A percentile compares a stretch with the other conserved stretches of the same genome.
Conservation (phyloP, 208 protist species). For the Trypanosoma cruzi region DNA sequence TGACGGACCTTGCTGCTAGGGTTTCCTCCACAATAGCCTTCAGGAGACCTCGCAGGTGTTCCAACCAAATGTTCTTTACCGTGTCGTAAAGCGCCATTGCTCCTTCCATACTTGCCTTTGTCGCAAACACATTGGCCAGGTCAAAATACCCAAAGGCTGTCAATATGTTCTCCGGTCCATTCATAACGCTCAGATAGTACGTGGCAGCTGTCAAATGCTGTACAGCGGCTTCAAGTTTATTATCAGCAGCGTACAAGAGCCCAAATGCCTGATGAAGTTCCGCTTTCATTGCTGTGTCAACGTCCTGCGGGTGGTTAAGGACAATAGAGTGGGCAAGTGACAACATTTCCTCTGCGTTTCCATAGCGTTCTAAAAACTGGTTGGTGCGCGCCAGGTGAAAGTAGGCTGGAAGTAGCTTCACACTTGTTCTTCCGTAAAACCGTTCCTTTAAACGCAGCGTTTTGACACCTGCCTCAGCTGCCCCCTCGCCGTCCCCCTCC, state of each 20-base stretch:
- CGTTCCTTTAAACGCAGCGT: constrained; percentile 72
- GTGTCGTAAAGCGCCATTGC: constrained; percentile 90
- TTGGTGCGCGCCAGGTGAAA: constrained; percentile 86
- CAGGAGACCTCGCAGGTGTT: constrained; percentile 45
- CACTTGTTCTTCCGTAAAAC: constrained; percentile 68
- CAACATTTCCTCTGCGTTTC: constrained; percentile 88
- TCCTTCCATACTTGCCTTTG: constrained; percentile 82
- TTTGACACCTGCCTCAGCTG: constrained; percentile 81
- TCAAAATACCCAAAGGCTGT: constrained; percentile 93
- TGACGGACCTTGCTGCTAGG: constrained; percentile 45
- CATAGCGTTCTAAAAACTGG: constrained; percentile 81
- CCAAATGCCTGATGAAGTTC: constrained; percentile 91
- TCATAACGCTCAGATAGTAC: constrained; percentile 85
- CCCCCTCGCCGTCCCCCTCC: constrained; percentile 66
- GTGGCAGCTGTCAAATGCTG: constrained; percentile 84
- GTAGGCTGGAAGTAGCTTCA: constrained; percentile 80
- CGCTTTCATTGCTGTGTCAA: constrained; percentile 61
- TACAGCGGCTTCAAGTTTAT: constrained; percentile 77
- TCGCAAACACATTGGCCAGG: constrained; percentile 90
- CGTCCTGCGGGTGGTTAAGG: constrained; percentile 60
- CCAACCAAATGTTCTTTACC: constrained; percentile 88
- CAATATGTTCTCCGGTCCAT: constrained; percentile 76
- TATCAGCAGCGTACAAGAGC: constrained; percentile 85
- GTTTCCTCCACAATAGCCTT: constrained; percentile 63
- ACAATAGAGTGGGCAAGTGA: constrained; percentile 88